Conservation (phyloP, 83 land plant genomes). For the Larix sibirica region DNA sequence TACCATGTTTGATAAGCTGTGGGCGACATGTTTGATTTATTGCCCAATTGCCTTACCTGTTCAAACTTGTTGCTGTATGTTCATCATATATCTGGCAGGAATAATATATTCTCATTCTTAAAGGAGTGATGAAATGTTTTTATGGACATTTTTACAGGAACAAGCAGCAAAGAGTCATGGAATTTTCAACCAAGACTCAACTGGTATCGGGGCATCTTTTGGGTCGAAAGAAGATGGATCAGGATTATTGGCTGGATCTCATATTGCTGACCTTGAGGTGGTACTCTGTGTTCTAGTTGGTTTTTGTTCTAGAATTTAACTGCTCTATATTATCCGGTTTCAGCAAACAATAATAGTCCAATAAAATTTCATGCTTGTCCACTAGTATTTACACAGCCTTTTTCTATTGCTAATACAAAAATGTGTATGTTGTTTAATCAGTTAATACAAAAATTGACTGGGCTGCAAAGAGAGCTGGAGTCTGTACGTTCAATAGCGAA, state of each 20-base stretch:
- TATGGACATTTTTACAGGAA: conserved; percentile 8
- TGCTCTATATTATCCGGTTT: background rate
- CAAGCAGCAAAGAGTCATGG: conserved; percentile 5
- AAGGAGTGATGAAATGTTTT: background rate
- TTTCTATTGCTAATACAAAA: background rate
- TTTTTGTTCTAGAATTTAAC: too few species aligned
- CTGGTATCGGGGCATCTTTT: conserved; percentile 8
- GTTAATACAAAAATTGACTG: background rate
- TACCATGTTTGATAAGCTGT: background rate
- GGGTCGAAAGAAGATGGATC: conserved; percentile 4
- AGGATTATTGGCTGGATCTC: background rate
- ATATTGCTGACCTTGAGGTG: background rate
- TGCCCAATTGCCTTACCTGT: background rate
- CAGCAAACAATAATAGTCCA: too few species aligned
- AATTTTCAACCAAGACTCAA: conserved; percentile 5
- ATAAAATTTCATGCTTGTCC: too few species aligned
- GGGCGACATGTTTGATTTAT: background rate
- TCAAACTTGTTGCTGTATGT: background rate
- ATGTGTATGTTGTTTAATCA: background rate
- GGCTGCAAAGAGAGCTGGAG: conserved; percentile 9
- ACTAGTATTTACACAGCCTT: background rate
- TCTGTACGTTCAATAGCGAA: conserved; percentile 7
- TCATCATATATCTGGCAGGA: background rate
- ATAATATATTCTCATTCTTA: too few species aligned
- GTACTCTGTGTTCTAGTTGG: background rate